A percentile compares a stretch with the other conserved stretches of the same genome.
These are phyloP conservation scores for Catharanthus roseus DNA, from an alignment of 257 asterid genomes.

Conservation along the genomic window DNA sequence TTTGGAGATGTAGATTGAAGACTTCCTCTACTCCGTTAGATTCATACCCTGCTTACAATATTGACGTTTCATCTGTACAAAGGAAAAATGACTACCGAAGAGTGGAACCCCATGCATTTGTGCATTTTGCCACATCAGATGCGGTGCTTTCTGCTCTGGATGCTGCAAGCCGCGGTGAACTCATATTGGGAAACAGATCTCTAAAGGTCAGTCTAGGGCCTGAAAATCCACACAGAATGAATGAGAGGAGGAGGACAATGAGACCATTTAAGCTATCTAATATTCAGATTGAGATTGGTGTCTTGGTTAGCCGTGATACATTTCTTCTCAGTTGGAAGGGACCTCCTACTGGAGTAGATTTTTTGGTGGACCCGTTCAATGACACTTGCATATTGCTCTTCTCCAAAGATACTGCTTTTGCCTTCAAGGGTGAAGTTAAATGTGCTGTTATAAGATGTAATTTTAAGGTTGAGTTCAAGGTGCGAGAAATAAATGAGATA, in stretches of 20 bases:
- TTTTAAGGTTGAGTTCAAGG: slow-evolving; percentile 61
- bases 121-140: slow-evolving; percentile 62
- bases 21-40: slow-evolving; percentile 88
- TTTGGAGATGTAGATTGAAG: slow-evolving; percentile 87
- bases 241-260: slow-evolving; percentile 61
- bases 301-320: slow-evolving; percentile 48
- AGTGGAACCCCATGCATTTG: slow-evolving; percentile 80
- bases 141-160: slow-evolving; percentile 49
- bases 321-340: slow-evolving; percentile 79
- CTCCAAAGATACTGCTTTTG: slow-evolving; percentile 63
- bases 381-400: slow-evolving; percentile 64
- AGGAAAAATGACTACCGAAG: slow-evolving; percentile 42
- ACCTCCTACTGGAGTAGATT: slow-evolving; percentile 47
- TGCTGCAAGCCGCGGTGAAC: slow-evolving; percentile 53
- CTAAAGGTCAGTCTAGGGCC: slow-evolving; percentile 76
- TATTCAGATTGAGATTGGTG: slow-evolving; percentile 56
- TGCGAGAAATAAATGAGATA: slow-evolving; percentile 65
- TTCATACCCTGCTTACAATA: slow-evolving; percentile 53
- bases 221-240: slow-evolving; percentile 52
- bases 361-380: slow-evolving; percentile 72
- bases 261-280: slow-evolving; percentile 49
- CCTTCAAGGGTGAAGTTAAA: slow-evolving; percentile 33
- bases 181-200: slow-evolving; percentile 30
- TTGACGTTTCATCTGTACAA: slow-evolving; percentile 29
- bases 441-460: slow-evolving; percentile 56